Evolutionary conservation across 306 rosid genomes (phyloP).

Genomic region (Lupinus albus): DNA sequence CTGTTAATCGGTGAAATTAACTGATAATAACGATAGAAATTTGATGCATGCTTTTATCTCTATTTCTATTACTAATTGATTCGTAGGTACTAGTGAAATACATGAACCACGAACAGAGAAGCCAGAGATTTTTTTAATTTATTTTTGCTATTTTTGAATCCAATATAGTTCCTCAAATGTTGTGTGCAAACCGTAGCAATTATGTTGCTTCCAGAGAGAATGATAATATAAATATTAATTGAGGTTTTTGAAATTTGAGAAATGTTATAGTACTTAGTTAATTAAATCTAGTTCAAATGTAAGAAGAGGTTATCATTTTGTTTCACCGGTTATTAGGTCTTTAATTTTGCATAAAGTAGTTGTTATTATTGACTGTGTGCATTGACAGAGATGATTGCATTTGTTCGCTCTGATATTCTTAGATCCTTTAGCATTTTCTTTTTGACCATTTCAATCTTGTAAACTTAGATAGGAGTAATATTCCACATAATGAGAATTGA

Average conservation of each 20-base stretch:
- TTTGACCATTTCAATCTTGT: too few species aligned
- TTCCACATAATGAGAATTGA: not conserved
- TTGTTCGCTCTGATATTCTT: not conserved
- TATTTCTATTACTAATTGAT: slow-evolving; percentile 2
- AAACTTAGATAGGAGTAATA: not conserved
- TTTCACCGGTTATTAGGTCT: too few species aligned
- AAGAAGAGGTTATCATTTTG: too few species aligned
- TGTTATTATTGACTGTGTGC: not conserved
- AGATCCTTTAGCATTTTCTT: not conserved
- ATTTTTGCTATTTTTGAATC: not conserved
- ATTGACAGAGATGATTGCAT: not conserved
- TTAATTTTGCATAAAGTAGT: not conserved
- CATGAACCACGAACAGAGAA: not conserved
- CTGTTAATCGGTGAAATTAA: not conserved
- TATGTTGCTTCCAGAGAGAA: too few species aligned
- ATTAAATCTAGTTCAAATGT: too few species aligned
- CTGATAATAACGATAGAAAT: not conserved
- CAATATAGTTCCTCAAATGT: not conserved
- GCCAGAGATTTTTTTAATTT: not conserved
- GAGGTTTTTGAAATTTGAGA: too few species aligned
- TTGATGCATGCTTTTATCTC: not conserved
- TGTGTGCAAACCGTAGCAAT: not conserved
- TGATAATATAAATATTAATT: too few species aligned
- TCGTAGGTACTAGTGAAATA: not conserved
- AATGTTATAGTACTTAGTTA: too few species aligned